phyloP scores from a whole-genome alignment of 2,329 filamentous ascomycete species.

The Botrytis byssoidea region DNA sequence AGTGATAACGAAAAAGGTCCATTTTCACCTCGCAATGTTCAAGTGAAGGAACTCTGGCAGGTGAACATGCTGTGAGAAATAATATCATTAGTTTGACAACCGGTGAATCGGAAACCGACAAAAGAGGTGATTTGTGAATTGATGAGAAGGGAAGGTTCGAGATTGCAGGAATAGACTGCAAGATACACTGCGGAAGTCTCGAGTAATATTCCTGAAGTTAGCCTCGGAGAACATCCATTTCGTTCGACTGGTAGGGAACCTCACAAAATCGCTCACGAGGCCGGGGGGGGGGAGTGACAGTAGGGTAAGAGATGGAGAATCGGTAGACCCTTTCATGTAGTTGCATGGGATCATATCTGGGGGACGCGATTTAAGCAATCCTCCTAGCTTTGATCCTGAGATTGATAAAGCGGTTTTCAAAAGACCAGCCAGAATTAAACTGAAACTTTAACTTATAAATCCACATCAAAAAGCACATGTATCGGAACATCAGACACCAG shows the following conservation, averaged over 20 bases:
- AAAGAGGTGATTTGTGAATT: not conserved
- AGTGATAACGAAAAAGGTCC: not conserved
- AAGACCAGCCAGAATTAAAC: not conserved
- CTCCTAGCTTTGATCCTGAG: not conserved
- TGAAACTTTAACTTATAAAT: not conserved
- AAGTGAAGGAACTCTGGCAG: not conserved
- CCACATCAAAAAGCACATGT: not conserved
- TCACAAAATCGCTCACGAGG: not conserved
- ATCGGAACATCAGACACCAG: not conserved
- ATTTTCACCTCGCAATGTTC: not conserved
- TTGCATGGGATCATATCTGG: not conserved
- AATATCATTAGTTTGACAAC: not conserved
- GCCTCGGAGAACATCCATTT: not conserved
- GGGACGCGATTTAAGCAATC: not conserved
- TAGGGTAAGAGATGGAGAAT: not conserved
- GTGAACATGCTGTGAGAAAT: not conserved
- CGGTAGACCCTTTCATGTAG: not conserved
- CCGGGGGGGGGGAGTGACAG: not conserved
- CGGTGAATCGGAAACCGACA: not conserved
- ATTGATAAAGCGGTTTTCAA: not conserved
- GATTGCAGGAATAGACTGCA: not conserved
- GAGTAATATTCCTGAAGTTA: not conserved
- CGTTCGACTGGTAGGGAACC: not conserved
- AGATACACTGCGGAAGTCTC: not conserved
- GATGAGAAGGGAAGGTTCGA: not conserved